Percentiles rank a stretch among this genome's conserved stretches.
Evolutionary conservation across 1,139 yeast species (phyloP).

Genomic region (Kurtzmaniella natalensis): DNA sequence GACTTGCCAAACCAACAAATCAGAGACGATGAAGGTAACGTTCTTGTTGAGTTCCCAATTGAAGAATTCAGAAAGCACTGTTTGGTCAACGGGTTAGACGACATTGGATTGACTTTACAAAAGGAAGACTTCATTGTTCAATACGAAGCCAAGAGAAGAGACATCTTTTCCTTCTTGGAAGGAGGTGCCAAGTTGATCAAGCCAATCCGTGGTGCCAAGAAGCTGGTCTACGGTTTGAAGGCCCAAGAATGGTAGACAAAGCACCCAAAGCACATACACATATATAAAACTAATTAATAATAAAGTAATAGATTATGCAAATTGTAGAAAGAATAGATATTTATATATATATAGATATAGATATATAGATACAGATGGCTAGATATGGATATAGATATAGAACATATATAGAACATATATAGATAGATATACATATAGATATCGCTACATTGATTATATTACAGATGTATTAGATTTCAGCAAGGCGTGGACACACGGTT

Average conservation of each 20-base stretch:
- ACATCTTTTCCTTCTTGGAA: constrained; percentile 84
- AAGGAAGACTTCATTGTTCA: constrained; percentile 71
- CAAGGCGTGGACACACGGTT: no score
- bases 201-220: constrained; percentile 68
- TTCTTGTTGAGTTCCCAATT: constrained; percentile 78
- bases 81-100: constrained; percentile 89
- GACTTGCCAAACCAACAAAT: constrained; percentile 87
- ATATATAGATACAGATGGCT: no score
- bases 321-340: no score
- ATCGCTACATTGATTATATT: no score
- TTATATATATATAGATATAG: no score
- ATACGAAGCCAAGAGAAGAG: constrained; percentile 74
- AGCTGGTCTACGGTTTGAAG: constrained; percentile 61
- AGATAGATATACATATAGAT: no score
- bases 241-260: constrained; percentile 89
- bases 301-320: no score
- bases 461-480: no score
- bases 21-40: constrained; percentile 58
- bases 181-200: constrained; percentile 68
- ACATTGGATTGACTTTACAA: constrained; percentile 91
- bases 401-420: no score
- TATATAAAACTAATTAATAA: no score
- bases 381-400: no score
- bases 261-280: no score
- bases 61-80: constrained; percentile 94